Base-by-base conservation (phyloP, 2,329 filamentous ascomycete species). In the Trichophyton mentagrophytes region DNA sequence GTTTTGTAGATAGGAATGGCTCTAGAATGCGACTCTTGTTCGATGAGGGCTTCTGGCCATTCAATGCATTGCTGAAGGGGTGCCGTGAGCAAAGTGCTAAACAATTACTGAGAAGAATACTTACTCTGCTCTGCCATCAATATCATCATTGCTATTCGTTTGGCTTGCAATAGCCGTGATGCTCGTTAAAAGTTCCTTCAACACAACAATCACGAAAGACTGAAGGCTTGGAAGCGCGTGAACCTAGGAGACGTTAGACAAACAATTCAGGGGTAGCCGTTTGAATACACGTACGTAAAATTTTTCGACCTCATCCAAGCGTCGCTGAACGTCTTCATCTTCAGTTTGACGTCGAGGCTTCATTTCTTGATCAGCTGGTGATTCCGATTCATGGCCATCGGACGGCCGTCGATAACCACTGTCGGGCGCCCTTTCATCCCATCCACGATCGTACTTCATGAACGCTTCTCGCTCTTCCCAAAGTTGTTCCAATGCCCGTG, bases 401-500 rank as follows among this genome's bases (percentile, higher is more conserved):
- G 53, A 51, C 8, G 60, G 56, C 9, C 78, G 73, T 8, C 78
- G 69, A 7, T 64, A 46, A 51, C 79, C 72, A 30, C 15, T 36
- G 65, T 63, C 13, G 1, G 69, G 69, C 17, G 77, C 74, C 1
- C 76, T 76, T 1, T 79, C 78, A 62, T 87, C 85, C 89, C 90
- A 99, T 8, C 93, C 93, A 60, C 93, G 82, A 68, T 97, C 92
- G 66, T 89, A 95, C 69, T 88, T 92, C 76, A 96, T 85, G 66
- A 95, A 99, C 30, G 84, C 84, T 68, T 96, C 91, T 56, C 93
- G 84, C 71, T 95, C 91, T 66, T 95, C 88, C 92, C 93, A 99
- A 13, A 99, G 78, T 74, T 99, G 93, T 60, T 89, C 85, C 75
- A 95, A 92, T 3, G 89, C 89, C 63, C 93, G 82, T 0, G 90